Conservation (phyloP, 768 basidiomycete species). For the Pleurotus cornucopiae region DNA sequence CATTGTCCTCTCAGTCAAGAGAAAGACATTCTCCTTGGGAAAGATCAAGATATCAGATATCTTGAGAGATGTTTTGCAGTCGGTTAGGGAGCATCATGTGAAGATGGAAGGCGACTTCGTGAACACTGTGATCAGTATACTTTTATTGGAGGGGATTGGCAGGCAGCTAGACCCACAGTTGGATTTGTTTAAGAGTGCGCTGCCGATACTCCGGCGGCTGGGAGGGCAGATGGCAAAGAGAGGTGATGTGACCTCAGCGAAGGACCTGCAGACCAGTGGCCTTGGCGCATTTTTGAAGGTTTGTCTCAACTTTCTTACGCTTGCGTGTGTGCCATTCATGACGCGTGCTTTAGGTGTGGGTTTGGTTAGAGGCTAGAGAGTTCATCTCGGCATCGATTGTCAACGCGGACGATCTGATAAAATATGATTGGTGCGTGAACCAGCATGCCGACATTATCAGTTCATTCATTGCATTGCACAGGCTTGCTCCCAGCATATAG, state of each 20-base stretch:
- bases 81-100: constrained; percentile 89
- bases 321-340: too few relatives aligned
- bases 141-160: constrained; percentile 94
- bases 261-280: constrained; percentile 41
- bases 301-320: too few relatives aligned
- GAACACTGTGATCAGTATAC: constrained; percentile 93
- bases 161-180: constrained; percentile 86
- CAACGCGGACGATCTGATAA: constrained; percentile 82
- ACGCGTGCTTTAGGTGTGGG: constrained; percentile 54
- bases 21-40: constrained; percentile 96
- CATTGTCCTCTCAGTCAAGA: constrained; percentile 87
- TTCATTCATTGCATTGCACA: constrained; percentile 19
- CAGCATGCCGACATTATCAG: not conserved
- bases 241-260: constrained; percentile 55
- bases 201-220: constrained; percentile 90
- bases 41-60: constrained; percentile 95
- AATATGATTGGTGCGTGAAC: constrained; percentile 67
- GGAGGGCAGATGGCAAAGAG: constrained; percentile 84
- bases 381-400: constrained; percentile 75
- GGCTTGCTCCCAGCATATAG: constrained; percentile 50
- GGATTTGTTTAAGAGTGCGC: constrained; percentile 92
- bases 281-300: constrained; percentile 76
- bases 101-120: constrained; percentile 99
- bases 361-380: constrained; percentile 89
- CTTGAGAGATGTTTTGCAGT: constrained; percentile 80